These are phyloP conservation scores for Sungouiozyma intestinalis DNA, from an alignment of 805 yeast genomes.

Conservation along the genomic window DNA sequence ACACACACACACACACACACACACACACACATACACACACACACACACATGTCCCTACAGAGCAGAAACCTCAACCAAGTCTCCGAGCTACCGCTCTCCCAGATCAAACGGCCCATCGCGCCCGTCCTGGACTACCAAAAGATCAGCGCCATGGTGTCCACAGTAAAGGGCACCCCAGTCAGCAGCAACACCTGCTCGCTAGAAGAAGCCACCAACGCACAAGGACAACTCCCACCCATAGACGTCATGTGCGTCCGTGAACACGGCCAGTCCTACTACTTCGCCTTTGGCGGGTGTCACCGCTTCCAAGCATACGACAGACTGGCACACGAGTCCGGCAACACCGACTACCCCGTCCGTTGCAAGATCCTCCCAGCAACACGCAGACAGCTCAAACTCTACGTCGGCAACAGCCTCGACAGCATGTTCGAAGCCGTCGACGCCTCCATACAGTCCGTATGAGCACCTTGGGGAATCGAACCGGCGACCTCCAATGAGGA, in stretches of 20 bases:
- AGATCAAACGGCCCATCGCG: conserved; percentile 72
- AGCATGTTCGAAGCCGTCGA: conserved; percentile 1
- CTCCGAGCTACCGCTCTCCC: conserved; percentile 51
- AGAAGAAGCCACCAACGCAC: conserved; percentile 27
- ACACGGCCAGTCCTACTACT: conserved; percentile 50
- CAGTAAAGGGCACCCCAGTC: conserved; percentile 52
- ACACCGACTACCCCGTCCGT: conserved; percentile 39
- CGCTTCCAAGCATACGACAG: conserved; percentile 78
- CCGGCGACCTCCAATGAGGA: too few relatives aligned
- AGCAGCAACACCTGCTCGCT: conserved; percentile 50
- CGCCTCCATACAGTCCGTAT: not conserved
- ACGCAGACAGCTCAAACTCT: conserved; percentile 51
- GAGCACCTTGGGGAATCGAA: not conserved
- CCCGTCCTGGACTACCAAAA: conserved; percentile 70
- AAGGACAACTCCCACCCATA: conserved; percentile 70
- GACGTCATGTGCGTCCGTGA: conserved; percentile 66
- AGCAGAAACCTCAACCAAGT: conserved; percentile 42
- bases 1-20: not conserved
- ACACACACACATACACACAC: not conserved
- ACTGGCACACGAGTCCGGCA: conserved; percentile 29
- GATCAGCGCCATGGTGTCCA: conserved; percentile 70
- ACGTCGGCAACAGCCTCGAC: conserved; percentile 46
- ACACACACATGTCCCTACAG: conserved; percentile 45
- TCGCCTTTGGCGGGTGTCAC: conserved; percentile 89
- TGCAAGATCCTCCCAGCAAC: conserved; percentile 72